Evolutionary conservation across 1,284 basidiomycete species (phyloP), one percentile per base, ranked within the genome.

Genomic region (Ustanciosporium gigantosporum): DNA sequence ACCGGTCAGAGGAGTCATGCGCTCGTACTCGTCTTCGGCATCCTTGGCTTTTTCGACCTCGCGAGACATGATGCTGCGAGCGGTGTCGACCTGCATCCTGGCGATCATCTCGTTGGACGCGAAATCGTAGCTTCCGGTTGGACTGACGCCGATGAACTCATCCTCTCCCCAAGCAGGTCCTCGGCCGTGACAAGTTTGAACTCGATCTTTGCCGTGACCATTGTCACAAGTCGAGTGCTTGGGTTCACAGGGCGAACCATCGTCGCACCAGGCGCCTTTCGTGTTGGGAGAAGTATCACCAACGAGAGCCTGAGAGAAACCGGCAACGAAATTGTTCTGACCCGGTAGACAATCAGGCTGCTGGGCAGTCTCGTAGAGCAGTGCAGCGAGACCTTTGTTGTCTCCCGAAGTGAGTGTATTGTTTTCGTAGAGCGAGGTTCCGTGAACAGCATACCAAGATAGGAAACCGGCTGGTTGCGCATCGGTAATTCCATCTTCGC

Each of bases 391-490:
- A 24, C 70, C 70, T 40, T 73, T 73, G 61, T 73, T 73, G 38
- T 73, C 70, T 9, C 51, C 55, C 23, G 58, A 64, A 5, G 68
- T 70, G 14, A 73, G 52, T 14, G 70, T 73, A 36, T 73, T 73
- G 66, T 73, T 73, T 48, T 70, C 66, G 49, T 68, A 68, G 25
- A 68, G 46, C 27, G 53, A 59, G 2, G 66, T 68, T 5, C 88
- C 88, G 78, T 90, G 89, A 0, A 90, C 88, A 0, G 88, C 81
- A 73, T 86, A 90, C 81, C 89, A 89, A 70, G 84, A 62, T 4
- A 73, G 56, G 25, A 73, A 56, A 5, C 66, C 70, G n/a, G 57
- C 52, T 3, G 68, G 22, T 13, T 44, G 27, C 2, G 50, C 31
- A 3, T 31, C 23, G 11, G 17, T 6, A 13, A 13, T 25, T 24